Evolutionary conservation across 108 stramenopile species (phyloP).

Genomic region (Cyclotella sp.): DNA sequence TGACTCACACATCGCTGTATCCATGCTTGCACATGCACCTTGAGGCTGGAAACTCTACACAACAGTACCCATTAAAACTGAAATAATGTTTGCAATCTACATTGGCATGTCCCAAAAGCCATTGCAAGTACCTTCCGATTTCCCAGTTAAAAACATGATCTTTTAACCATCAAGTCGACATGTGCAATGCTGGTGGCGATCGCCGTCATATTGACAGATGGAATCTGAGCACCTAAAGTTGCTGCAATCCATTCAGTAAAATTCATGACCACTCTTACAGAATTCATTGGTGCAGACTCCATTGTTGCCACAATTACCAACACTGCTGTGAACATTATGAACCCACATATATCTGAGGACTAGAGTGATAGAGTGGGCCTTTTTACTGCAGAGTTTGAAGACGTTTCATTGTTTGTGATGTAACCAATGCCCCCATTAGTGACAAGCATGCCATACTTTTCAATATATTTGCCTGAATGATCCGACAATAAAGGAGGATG

Average conservation of each 20-base stretch:
- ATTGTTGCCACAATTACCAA: conserved; percentile 70
- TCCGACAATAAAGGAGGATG: conserved; percentile 67
- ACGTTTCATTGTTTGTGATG: conserved; percentile 33
- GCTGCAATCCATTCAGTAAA: conserved; percentile 83
- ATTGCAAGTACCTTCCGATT: conserved; percentile 86
- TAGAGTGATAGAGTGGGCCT: conserved; percentile 32
- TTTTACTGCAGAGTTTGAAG: conserved; percentile 24
- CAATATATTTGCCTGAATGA: conserved; percentile 57
- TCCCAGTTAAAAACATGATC: conserved; percentile 55
- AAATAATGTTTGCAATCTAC: conserved; percentile 83
- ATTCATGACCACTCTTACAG: conserved; percentile 81
- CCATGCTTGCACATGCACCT: conserved; percentile 87
- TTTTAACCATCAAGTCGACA: conserved; percentile 55
- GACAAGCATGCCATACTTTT: conserved; percentile 57
- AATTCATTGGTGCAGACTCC: conserved; percentile 83
- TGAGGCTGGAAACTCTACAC: conserved; percentile 83
- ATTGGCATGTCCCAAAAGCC: conserved; percentile 89
- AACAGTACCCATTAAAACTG: conserved; percentile 87
- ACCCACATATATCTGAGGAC: conserved; percentile 79
- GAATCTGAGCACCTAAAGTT: conserved; percentile 88
- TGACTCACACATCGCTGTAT: conserved; percentile 58
- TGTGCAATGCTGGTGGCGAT: conserved; percentile 60
- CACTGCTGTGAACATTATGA: conserved; percentile 64
- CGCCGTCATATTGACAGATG: conserved; percentile 78
- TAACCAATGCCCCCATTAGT: conserved; percentile 76